Conservation (phyloP, 106 monocot species). For the Agapanthus africanus region DNA sequence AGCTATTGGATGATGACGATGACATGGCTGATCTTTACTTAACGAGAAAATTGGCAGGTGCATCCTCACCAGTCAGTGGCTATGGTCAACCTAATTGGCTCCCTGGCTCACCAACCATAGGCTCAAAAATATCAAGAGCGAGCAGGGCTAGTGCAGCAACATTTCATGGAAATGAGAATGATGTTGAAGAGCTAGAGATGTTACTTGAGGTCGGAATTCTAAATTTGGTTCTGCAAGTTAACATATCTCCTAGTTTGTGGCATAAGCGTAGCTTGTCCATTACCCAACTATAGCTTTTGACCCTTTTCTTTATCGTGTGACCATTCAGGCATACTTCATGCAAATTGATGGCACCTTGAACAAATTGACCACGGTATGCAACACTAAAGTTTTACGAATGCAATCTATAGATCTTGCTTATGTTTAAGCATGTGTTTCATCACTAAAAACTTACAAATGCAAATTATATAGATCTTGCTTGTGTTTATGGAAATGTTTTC, state of each 20-base stretch:
- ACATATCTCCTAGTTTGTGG: no score
- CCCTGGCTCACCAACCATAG: conserved; percentile 50
- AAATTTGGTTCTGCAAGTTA: not conserved
- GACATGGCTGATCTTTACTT: conserved; percentile 91
- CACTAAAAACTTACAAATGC: not conserved
- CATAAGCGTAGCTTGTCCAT: not conserved
- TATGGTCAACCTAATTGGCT: conserved; percentile 52
- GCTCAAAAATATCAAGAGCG: conserved; percentile 66
- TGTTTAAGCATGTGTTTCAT: not conserved
- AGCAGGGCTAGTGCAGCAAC: conserved; percentile 44
- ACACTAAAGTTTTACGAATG: no score
- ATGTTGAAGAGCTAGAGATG: conserved; percentile 94
- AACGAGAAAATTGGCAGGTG: conserved; percentile 57
- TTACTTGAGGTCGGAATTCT: conserved; percentile 59
- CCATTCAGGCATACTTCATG: conserved; percentile 82
- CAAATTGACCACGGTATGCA: conserved; percentile 76
- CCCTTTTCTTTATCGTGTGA: not conserved
- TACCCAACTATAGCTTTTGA: not conserved
- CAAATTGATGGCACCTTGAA: conserved; percentile 95
- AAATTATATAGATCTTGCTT: no score
- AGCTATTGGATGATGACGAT: conserved; percentile 78
- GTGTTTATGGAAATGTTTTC: no score
- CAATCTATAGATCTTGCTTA: no score
- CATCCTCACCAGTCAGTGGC: conserved; percentile 56
- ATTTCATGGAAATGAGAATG: conserved; percentile 72